A percentile compares a stretch with the other conserved stretches of the same genome.
Conservation (phyloP, 2,329 filamentous ascomycete species). For the Rhytidhysteron rufulum region DNA sequence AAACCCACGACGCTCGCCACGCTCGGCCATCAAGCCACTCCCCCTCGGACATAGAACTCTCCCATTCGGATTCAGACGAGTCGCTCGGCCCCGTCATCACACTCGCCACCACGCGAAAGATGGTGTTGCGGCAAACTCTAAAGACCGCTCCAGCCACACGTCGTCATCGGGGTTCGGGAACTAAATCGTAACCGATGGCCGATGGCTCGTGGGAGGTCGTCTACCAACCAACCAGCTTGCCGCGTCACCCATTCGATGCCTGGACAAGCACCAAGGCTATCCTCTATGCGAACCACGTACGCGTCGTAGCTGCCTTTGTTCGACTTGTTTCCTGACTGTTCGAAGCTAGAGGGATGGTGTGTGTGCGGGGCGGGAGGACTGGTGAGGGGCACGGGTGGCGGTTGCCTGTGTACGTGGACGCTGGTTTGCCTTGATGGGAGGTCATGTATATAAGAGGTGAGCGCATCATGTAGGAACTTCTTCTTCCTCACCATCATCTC, state of each 20-base stretch:
- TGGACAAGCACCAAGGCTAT: background rate
- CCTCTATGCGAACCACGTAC: background rate
- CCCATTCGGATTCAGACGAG: too few species aligned
- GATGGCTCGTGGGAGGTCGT: background rate
- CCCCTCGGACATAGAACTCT: too few species aligned
- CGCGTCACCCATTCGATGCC: background rate
- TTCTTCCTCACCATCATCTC: constrained; percentile 1
- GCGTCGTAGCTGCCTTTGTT: constrained; percentile 1
- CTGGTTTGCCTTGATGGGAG: constrained; percentile 2
- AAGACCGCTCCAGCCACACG: constrained; percentile 1
- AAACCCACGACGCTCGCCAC: too few species aligned
- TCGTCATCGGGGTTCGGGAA: background rate
- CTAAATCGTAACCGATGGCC: background rate
- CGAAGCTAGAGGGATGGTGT: background rate
- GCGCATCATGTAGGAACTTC: background rate
- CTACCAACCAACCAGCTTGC: too few species aligned
- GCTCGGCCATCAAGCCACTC: too few species aligned
- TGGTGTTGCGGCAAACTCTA: background rate
- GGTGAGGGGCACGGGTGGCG: background rate
- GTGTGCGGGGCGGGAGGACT: background rate
- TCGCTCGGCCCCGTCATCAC: too few species aligned
- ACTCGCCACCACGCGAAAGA: too few species aligned
- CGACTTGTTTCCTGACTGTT: background rate
- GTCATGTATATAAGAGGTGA: background rate
- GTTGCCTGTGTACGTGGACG: constrained; percentile 1